Conservation (phyloP, 345 rosid species). For the Brassica juncea region DNA sequence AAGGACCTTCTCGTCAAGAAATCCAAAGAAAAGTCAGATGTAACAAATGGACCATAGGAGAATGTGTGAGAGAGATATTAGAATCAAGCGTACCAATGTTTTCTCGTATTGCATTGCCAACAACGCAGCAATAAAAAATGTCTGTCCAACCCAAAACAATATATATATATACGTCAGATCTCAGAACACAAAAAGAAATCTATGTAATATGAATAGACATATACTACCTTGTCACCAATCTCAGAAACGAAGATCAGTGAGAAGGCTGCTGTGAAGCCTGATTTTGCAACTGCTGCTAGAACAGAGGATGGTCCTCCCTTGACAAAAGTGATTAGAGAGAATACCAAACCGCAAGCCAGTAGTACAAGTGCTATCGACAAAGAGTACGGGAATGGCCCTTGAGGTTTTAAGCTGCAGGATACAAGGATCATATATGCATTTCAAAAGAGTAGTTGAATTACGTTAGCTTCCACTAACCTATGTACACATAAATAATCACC, state of each 20-base stretch:
- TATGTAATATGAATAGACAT: neutral
- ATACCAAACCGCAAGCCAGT: constrained; percentile 68
- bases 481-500: neutral
- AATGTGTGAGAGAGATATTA: constrained; percentile 20
- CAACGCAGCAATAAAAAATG: constrained; percentile 95
- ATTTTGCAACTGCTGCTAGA: constrained; percentile 84
- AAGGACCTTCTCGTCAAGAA: constrained; percentile 72
- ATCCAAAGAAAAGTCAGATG: constrained; percentile 18
- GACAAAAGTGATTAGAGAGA: constrained; percentile 68
- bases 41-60: constrained; percentile 20
- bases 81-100: constrained; percentile 70
- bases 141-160: constrained; percentile 52
- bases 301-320: constrained; percentile 75
- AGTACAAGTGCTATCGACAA: constrained; percentile 73
- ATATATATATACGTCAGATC: neutral
- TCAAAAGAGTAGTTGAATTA: neutral
- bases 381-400: constrained; percentile 65
- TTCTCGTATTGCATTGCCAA: constrained; percentile 98
- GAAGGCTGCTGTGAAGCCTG: constrained; percentile 98
- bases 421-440: constrained; percentile 16
- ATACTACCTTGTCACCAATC: constrained; percentile 91
- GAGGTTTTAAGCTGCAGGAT: constrained; percentile 66
- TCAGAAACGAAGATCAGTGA: constrained; percentile 92
- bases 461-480: neutral
- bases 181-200: neutral